Percentiles rank a stretch among this genome's conserved stretches.
phyloP scores from a whole-genome alignment of 371 early-diverging fungal species.

The Lichtheimia hyalospora region DNA sequence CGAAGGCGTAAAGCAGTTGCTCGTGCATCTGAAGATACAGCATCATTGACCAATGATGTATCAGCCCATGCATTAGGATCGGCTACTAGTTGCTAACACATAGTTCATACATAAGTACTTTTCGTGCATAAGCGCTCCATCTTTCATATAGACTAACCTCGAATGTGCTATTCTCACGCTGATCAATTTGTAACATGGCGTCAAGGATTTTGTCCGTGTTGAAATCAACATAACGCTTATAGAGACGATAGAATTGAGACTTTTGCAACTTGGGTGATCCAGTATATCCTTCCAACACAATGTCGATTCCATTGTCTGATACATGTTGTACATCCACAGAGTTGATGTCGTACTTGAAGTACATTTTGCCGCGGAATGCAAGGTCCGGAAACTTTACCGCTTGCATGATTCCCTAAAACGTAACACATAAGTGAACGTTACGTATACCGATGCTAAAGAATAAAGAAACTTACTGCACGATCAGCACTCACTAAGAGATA shows the following conservation, averaged over 20 bases:
- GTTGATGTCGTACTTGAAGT: constrained; percentile 1
- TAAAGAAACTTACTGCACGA: constrained; percentile 13
- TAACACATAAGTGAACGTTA: no score
- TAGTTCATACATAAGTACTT: not conserved
- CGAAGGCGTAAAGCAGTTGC: constrained; percentile 26
- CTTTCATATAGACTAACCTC: constrained; percentile 8
- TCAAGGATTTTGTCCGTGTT: constrained; percentile 26
- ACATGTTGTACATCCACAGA: constrained; percentile 8
- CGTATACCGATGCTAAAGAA: no score
- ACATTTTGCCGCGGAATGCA: constrained; percentile 11
- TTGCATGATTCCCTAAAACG: constrained; percentile 27
- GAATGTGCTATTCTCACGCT: constrained; percentile 14
- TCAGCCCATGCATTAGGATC: constrained; percentile 7
- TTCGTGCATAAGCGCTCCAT: not conserved
- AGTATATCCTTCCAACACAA: constrained; percentile 16
- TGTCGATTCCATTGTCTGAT: not conserved
- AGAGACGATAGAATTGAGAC: constrained; percentile 21
- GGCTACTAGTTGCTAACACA: not conserved
- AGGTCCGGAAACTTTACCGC: constrained; percentile 35
- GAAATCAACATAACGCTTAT: constrained; percentile 32
- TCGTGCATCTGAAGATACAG: constrained; percentile 16
- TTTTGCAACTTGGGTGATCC: not conserved
- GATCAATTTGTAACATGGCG: constrained; percentile 18
- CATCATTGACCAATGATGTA: not conserved
- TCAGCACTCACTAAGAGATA: constrained; percentile 37